phyloP scores from a whole-genome alignment of 495 filamentous ascomycete species.

The Cairneyella variabilis region DNA sequence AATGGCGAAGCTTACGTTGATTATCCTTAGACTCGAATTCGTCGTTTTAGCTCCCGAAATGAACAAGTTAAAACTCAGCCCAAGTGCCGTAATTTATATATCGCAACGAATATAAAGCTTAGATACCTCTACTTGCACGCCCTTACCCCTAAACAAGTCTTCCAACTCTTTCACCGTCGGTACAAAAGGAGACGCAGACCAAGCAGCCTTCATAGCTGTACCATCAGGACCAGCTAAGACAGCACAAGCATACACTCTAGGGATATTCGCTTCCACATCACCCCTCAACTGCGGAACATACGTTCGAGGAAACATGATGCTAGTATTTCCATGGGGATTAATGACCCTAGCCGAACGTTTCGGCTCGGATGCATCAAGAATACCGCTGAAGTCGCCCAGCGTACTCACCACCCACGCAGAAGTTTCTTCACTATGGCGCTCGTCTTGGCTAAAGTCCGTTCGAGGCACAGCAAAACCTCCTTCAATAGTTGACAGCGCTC shows the following conservation, averaged over 20 bases:
- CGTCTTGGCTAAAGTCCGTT: neutral
- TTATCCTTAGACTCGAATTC: too few species aligned
- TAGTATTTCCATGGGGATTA: slow-evolving; percentile 7
- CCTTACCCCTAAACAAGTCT: slow-evolving; percentile 1
- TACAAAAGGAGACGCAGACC: neutral
- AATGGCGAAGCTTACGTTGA: too few species aligned
- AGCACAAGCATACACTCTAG: neutral
- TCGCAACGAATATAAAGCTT: too few species aligned
- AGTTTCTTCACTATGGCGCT: neutral
- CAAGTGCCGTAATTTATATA: too few species aligned
- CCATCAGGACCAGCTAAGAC: slow-evolving; percentile 11
- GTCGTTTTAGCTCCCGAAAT: too few species aligned
- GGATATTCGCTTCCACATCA: neutral
- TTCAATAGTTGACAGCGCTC: slow-evolving; percentile 5
- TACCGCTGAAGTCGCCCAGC: slow-evolving; percentile 7
- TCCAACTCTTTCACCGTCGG: slow-evolving; percentile 3
- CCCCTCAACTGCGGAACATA: slow-evolving; percentile 1
- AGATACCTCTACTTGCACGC: slow-evolving; percentile 5
- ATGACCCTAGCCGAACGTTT: neutral
- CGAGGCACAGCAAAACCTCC: slow-evolving; percentile 6
- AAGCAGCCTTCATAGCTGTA: neutral
- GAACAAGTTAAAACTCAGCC: too few species aligned
- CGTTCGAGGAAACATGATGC: slow-evolving; percentile 6
- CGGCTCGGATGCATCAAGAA: neutral
- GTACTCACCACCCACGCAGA: slow-evolving; percentile 3